These are phyloP conservation scores for Tylopilus balloui DNA, from an alignment of 768 basidiomycete species.

Conservation along the genomic window DNA sequence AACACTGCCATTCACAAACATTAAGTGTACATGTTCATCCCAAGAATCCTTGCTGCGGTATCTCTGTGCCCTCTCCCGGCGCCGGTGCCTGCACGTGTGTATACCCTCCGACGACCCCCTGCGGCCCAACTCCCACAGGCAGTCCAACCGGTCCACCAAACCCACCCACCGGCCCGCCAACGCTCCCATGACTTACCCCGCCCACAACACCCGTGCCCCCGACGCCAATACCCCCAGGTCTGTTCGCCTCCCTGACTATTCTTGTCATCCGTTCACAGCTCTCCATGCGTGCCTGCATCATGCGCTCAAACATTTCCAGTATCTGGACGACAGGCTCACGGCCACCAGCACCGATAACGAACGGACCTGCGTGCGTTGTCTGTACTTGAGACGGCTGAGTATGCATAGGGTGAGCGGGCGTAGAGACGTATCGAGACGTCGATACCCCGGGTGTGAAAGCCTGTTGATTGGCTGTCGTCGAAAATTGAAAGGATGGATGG, in stretches of 20 bases:
- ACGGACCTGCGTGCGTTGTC: conserved; percentile 16
- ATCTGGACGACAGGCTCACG: conserved; percentile 47
- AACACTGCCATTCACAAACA: conserved; percentile 10
- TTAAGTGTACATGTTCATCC: not conserved
- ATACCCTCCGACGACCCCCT: conserved; percentile 19
- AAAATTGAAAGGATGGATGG: conserved; percentile 28
- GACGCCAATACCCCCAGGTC: conserved; percentile 14
- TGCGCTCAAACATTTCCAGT: conserved; percentile 63
- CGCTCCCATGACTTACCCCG: conserved; percentile 16
- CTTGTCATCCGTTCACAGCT: conserved; percentile 65
- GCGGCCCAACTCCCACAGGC: conserved; percentile 19
- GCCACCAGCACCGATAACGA: conserved; percentile 29
- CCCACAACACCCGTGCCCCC: conserved; percentile 7
- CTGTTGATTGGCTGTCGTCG: conserved; percentile 11
- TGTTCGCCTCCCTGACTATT: conserved; percentile 41
- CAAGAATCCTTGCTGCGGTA: conserved; percentile 26
- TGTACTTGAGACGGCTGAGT: conserved; percentile 13
- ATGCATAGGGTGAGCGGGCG: conserved; percentile 11
- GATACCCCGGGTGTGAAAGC: conserved; percentile 9
- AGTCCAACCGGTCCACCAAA: conserved; percentile 28
- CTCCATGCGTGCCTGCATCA: conserved; percentile 73
- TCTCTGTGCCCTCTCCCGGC: conserved; percentile 8
- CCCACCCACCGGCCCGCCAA: conserved; percentile 29
- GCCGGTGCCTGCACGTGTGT: conserved; percentile 7
- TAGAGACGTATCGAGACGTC: conserved; percentile 8